Evolutionary conservation across 2,329 filamentous ascomycete species (phyloP).

Genomic region (Penicillium sp.): DNA sequence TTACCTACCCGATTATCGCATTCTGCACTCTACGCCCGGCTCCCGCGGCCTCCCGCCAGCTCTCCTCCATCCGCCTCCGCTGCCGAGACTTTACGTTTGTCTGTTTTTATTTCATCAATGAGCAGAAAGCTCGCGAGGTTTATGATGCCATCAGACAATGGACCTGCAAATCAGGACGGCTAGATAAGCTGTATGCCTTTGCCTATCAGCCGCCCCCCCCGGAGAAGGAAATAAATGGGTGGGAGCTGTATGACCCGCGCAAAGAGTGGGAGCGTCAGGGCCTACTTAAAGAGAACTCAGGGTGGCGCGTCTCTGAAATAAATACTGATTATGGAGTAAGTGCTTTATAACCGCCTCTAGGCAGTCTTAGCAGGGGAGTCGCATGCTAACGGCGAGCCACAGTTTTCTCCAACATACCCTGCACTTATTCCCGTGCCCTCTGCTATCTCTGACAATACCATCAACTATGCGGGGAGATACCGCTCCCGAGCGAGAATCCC

Average conservation of each 20-base stretch:
- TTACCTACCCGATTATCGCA: constrained; percentile 88
- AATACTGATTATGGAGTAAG: constrained; percentile 76
- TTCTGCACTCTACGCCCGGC: constrained; percentile 75
- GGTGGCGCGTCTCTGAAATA: constrained; percentile 87
- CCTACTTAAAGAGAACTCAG: constrained; percentile 74
- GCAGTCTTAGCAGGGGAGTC: background rate
- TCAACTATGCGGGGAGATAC: constrained; percentile 89
- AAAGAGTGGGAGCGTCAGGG: constrained; percentile 86
- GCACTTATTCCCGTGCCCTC: constrained; percentile 79
- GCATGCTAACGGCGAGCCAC: constrained; percentile 21
- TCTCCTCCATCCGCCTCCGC: constrained; percentile 79
- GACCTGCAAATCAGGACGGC: constrained; percentile 75
- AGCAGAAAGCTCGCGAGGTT: constrained; percentile 73
- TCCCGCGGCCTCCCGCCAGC: constrained; percentile 65
- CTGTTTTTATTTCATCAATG: constrained; percentile 79
- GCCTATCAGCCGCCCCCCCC: constrained; percentile 71
- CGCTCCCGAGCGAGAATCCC: constrained; percentile 87
- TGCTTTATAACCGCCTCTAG: background rate
- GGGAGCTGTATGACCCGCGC: constrained; percentile 79
- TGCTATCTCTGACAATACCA: constrained; percentile 90
- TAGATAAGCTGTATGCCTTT: constrained; percentile 92
- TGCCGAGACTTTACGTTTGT: constrained; percentile 94
- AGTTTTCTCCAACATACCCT: constrained; percentile 91
- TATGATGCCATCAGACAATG: constrained; percentile 81
- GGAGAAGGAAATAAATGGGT: constrained; percentile 74